Evolutionary conservation across 352 stramenopile species (phyloP).

Genomic region (Phytophthora niederhauseri): DNA sequence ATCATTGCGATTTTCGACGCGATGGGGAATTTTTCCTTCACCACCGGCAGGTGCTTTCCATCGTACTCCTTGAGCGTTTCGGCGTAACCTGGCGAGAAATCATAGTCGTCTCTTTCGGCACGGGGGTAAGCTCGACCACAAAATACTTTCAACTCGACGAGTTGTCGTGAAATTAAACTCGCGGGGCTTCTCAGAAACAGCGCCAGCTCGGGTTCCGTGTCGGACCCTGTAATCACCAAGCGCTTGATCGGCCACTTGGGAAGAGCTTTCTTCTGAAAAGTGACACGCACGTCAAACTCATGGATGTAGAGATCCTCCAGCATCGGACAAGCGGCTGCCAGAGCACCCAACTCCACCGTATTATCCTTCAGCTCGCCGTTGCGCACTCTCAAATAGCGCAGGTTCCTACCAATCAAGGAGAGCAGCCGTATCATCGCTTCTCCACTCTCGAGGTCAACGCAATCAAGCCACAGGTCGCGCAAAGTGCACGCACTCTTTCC

Average conservation of each 20-base stretch:
- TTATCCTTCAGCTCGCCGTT: background rate
- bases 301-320: conserved; percentile 13
- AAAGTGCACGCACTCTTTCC: background rate
- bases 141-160: conserved; percentile 4
- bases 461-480: conserved; percentile 7
- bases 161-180: conserved; percentile 6
- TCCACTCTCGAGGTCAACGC: conserved; percentile 14
- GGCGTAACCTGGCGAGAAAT: background rate
- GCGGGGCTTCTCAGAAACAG: conserved; percentile 6
- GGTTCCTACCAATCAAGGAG: conserved; percentile 10
- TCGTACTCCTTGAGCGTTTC: background rate
- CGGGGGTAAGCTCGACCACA: background rate
- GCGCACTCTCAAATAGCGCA: conserved; percentile 2
- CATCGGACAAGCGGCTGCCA: conserved; percentile 9
- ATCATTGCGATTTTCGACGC: conserved; percentile 1
- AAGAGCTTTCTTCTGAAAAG: background rate
- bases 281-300: background rate
- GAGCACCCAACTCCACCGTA: background rate
- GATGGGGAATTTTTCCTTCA: conserved; percentile 11
- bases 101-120: background rate
- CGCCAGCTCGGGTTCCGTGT: background rate
- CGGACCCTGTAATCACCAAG: conserved; percentile 4
- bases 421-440: conserved; percentile 1
- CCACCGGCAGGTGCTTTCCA: conserved; percentile 1
- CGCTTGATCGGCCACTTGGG: conserved; percentile 18